Evolutionary conservation across 768 basidiomycete genomes (phyloP), one percentile per base, ranked within the genome.

Genomic region (Leccinum imitatum): DNA sequence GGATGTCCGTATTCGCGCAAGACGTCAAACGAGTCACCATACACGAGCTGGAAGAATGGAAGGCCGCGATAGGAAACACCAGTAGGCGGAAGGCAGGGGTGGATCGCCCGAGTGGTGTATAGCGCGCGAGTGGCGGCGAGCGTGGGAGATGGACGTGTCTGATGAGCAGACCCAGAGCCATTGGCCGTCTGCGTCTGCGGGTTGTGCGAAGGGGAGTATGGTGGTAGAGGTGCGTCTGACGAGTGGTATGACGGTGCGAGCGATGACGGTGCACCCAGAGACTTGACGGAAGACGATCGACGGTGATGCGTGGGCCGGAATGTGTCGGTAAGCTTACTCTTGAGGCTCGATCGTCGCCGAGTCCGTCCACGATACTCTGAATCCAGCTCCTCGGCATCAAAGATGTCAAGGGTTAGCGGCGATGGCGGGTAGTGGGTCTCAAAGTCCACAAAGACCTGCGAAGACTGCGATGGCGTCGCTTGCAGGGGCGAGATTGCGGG

Each of bases 1-100:
- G 91, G 91, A 68, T 92, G 91, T 1, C 91, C 91, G 0, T 84
- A 84, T 71, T 93, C 91, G 63, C 86, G 81, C 54, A 93, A 72
- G 7, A 93, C 84, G 41, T 86, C 83, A 53, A 85, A 86, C 37
- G 85, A 67, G 37, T 89, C 85, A 4, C 83, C 86, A 33, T 83
- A 79, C 33, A 73, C 71, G n/a, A 93, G 78, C 13, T 78, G 82
- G 71, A 92, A 91, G 79, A 93, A 93, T 14, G 90, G 90, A 68
- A 87, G 84, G 50, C 81, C 83, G 63, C 85, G 87, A 66, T 92
- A 93, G 21, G 84, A 78, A 10, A 87, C 85, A 9, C 82, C 79
- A 0, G 73, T 67, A 0, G 88, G 89, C 4, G 89, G 89, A 14
- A 79, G 75, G 72, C 88, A 91, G 10, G 84, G 79, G 63, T 90